Base-by-base conservation (phyloP, 345 rosid species). In the Eucalyptus erythrocorys region DNA sequence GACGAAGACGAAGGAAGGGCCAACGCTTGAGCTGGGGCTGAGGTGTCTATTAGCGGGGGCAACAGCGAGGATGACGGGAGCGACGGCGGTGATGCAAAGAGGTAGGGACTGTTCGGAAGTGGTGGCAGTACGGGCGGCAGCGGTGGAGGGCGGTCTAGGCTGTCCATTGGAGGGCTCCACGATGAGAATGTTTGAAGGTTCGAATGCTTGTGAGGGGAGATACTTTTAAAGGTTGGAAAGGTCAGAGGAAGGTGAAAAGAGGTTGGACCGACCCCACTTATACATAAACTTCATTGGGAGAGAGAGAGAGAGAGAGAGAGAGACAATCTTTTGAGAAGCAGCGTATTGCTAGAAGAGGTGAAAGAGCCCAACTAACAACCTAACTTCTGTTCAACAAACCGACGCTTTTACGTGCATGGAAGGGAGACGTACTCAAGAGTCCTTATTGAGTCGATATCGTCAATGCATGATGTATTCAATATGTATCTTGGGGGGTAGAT, bases 241-340 rank as follows among this genome's bases (percentile, higher is more conserved):
- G 48, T 89, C 87, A 22, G 51, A 47, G 91, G 91, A 90, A 90
- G 93, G 93, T 93, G 90, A 90, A 87, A 91, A 91, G 93, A 92
- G 90, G 95, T 93, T 93, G 92, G 96, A 91, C 91, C 76, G 93
- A 89, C 91, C 91, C 91, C 90, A 86, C 66, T 51, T 8, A 8
- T 43, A 42, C 86, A 82, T 43, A 26, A 43, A 82, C 34, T n/a
- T 85, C 24, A 68, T 68, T 32, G 81, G 1, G 26, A 8, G 80
- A 34, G 42, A 32, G 71, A 61, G 19, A 64, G 71, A 64, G 79
- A 68, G 42, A 15, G 79, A 16, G 40, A 32, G 79, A 66, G 59
- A 53, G 59, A 37, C 45, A 19, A 21, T 71, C 82, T 71, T 45
- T 71, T 37, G 45, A 71, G 43, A 71, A 24, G 82, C 27, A 71